Base-by-base conservation (phyloP, 2,329 filamentous ascomycete genomes). In the Cordyceps fumosorosea region DNA sequence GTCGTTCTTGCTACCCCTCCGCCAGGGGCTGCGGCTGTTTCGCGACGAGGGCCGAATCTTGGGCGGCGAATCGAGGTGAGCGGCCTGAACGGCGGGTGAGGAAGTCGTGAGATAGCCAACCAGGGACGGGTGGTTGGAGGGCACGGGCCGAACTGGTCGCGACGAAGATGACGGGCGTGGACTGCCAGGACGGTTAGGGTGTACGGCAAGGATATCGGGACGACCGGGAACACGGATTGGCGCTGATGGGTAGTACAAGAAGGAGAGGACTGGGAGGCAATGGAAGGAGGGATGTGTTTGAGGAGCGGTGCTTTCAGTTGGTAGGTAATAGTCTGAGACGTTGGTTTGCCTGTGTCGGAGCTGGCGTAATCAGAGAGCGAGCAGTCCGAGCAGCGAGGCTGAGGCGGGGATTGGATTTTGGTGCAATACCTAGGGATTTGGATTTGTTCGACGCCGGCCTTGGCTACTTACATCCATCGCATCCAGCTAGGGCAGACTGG, bases 21-120 rank as follows among this genome's bases (percentile, higher is more conserved):
- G 54, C 60, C 60, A 62, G 26, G 55, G 48, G 56, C 54, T 58
- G 51, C 60, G 54, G 60, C 48, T 26, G 51, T 45, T 54, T 52
- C 57, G 62, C 29, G 57, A 59, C n/a, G 48, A 44, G 22, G 56
- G 47, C 22, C n/a, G 66, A 65, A 62, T 45, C 32, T 62, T 66
- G 65, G 40, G 64, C 45, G 66, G 65, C 24, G 70, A 64, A 47
- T 71, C 67, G 40, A 81, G 69, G 66, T 82, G 81, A 26, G 77
- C 78, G 55, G 83, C 81, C 68, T 87, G 85, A 56, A 89, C 81
- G 63, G 88, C 74, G 37, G 88, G 85, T 24, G 88, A 89, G 34
- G 87, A 89, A 40, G 85, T 84, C 55, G 88, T 89, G 64, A 89
- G 78, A 72, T 89, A 85, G 65, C 85, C 86, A 69, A 84, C 80